Evolutionary conservation across 768 basidiomycete species (phyloP).

Genomic region (Boletus rubroflammeus): DNA sequence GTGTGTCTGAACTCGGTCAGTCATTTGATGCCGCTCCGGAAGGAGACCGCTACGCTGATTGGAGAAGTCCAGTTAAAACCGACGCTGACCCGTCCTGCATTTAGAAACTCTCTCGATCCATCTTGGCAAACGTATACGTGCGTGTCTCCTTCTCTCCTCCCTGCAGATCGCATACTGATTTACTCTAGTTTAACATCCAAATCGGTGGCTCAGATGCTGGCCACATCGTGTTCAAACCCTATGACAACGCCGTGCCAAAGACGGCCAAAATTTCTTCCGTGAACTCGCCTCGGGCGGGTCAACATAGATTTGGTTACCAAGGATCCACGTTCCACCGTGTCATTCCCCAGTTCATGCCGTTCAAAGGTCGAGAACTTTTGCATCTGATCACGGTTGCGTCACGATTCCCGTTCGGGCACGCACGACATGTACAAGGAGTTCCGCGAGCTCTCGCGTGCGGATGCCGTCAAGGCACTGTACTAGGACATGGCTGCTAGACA

Average conservation of each 20-base stretch:
- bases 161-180: slow-evolving; percentile 2
- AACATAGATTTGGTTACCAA: slow-evolving; percentile 70
- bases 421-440: slow-evolving; percentile 99
- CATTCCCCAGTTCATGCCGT: slow-evolving; percentile 82
- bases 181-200: slow-evolving; percentile 59
- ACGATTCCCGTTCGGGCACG: slow-evolving; percentile 98
- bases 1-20: neutral
- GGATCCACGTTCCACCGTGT: slow-evolving; percentile 75
- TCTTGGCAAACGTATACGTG: slow-evolving; percentile 24
- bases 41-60: neutral
- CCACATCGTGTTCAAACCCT: slow-evolving; percentile 81
- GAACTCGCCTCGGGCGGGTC: slow-evolving; percentile 81
- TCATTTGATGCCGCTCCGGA: neutral
- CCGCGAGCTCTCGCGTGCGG: slow-evolving; percentile 91
- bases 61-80: no score
- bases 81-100: neutral
- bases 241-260: slow-evolving; percentile 70
- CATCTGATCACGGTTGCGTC: slow-evolving; percentile 98
- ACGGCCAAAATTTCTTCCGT: slow-evolving; percentile 84
- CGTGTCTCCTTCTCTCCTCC: neutral
- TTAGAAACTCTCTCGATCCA: slow-evolving; percentile 3
- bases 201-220: slow-evolving; percentile 39
- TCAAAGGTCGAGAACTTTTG: slow-evolving; percentile 99
- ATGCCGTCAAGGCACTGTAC: slow-evolving; percentile 95
- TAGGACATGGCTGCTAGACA: slow-evolving; percentile 99